phyloP scores from a whole-genome alignment of 768 basidiomycete genomes.

The Termitomyces bulborhizus region DNA sequence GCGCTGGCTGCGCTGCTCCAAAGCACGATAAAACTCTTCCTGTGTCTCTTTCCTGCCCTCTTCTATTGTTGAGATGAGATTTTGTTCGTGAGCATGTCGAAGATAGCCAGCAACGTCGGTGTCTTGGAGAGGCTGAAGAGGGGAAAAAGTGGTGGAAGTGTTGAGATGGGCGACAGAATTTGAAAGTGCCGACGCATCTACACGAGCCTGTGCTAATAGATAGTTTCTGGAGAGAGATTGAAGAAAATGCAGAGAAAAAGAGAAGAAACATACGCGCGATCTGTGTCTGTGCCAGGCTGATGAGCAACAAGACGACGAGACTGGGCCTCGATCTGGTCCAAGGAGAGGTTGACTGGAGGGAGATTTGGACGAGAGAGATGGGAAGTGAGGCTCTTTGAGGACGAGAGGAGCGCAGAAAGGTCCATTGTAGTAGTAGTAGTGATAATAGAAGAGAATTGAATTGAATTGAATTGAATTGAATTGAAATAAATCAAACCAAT shows the following conservation, averaged over 20 bases:
- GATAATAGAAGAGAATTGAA: no score
- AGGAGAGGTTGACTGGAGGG: slow-evolving; percentile 81
- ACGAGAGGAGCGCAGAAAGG: slow-evolving; percentile 63
- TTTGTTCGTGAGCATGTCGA: slow-evolving; percentile 92
- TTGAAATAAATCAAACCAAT: no score
- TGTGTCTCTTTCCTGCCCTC: slow-evolving; percentile 83
- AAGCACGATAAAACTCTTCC: slow-evolving; percentile 73
- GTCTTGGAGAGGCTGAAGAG: slow-evolving; percentile 89
- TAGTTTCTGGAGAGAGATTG: slow-evolving; percentile 55
- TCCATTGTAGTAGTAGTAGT: slow-evolving; percentile 29
- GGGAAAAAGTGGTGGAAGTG: slow-evolving; percentile 76
- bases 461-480: no score
- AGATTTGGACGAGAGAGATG: slow-evolving; percentile 77
- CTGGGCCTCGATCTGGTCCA: slow-evolving; percentile 94
- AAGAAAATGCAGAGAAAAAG: slow-evolving; percentile 1
- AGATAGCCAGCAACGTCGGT: slow-evolving; percentile 92
- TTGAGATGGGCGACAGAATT: slow-evolving; percentile 81
- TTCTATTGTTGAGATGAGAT: slow-evolving; percentile 90
- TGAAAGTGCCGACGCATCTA: slow-evolving; percentile 86
- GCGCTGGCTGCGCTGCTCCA: slow-evolving; percentile 67
- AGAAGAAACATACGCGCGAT: slow-evolving; percentile 56
- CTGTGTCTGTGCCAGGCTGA: slow-evolving; percentile 61
- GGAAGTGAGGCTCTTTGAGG: slow-evolving; percentile 67
- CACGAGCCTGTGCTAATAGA: slow-evolving; percentile 87
- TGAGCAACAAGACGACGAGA: slow-evolving; percentile 78